Base-by-base conservation (phyloP, 2,329 filamentous ascomycete species). In the Scedosporium dehoogii region DNA sequence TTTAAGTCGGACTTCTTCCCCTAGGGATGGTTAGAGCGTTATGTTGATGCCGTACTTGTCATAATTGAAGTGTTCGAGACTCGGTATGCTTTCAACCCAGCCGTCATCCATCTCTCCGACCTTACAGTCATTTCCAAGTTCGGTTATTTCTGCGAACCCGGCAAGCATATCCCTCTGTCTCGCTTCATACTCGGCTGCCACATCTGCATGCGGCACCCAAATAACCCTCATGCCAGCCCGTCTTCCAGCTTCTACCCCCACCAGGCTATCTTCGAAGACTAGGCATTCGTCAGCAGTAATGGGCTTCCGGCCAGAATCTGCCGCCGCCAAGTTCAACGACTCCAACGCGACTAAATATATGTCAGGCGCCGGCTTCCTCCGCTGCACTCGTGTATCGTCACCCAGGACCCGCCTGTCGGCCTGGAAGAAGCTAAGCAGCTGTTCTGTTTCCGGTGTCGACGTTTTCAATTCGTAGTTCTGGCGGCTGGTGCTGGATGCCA, bases 221-320 rank as follows among this genome's bases (percentile, higher is more conserved):
- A 90, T 78, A 3, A 86, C 85, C 68, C 88, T 80, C 88, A 91
- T 91, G 0, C 88, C 88, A 0, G 88, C 88, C 67, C 88, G 79
- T 62, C 88, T 74, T 6, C 86, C 88, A 6, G 87, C 81, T 72
- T 91, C 88, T 1, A 90, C 85, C 1, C 88, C 88, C 0, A 85
- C 82, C 14, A 91, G 86, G 56, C 84, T 85, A 68, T 91, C 88
- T 70, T 91, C 88, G 68, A 91, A 90, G 0, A 91, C 88, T 2
- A 91, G 74, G 69, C 88, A 91, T 71, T 91, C 87, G 58, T 80
- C 79, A 0, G 87, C 85, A 66, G 70, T 74, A 61, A 91, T 83
- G 14, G 65, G 44, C 21, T 74, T 69, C 66, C 82, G 78, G 0
- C 75, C 51, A 16, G 16, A 18, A 18, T 18, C n/a, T 6, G 1